Evolutionary conservation across 2,329 filamentous ascomycete genomes (phyloP).

Genomic region (Nemania sp.): DNA sequence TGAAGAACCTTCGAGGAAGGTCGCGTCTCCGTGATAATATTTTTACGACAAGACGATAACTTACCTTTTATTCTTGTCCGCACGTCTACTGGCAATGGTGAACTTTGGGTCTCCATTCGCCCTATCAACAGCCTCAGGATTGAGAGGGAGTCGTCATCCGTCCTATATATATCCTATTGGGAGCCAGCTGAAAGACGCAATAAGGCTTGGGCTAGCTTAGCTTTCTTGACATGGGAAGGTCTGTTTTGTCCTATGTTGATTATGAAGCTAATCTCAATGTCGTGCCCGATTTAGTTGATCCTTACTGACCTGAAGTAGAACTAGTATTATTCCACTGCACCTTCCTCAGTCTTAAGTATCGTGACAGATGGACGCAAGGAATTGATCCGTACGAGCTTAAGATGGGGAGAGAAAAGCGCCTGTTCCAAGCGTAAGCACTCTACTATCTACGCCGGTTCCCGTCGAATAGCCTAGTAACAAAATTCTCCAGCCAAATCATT

Average conservation of each 20-base stretch:
- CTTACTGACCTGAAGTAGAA: constrained; percentile 55
- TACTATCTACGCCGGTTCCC: neutral
- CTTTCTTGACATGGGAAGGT: constrained; percentile 73
- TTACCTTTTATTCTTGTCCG: constrained; percentile 63
- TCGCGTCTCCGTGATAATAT: constrained; percentile 65
- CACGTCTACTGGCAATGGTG: constrained; percentile 50
- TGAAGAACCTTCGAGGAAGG: constrained; percentile 67
- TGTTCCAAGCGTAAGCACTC: constrained; percentile 67
- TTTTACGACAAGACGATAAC: constrained; percentile 58
- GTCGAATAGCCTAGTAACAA: constrained; percentile 10
- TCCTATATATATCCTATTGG: constrained; percentile 65
- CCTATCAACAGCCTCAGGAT: constrained; percentile 68
- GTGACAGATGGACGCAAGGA: constrained; percentile 59
- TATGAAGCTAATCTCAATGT: neutral
- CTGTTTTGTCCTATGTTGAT: constrained; percentile 23
- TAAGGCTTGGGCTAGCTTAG: constrained; percentile 67
- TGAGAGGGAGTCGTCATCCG: constrained; percentile 59
- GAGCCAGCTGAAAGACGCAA: constrained; percentile 56
- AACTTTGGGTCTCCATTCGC: constrained; percentile 61
- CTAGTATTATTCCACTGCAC: constrained; percentile 70
- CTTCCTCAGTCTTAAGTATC: constrained; percentile 68
- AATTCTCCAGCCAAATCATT: constrained; percentile 61
- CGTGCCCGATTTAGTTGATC: neutral
- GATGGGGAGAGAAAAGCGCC: constrained; percentile 61
- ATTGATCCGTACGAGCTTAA: constrained; percentile 61